Evolutionary conservation across 768 basidiomycete genomes (phyloP).

Genomic region (Mycena haematopus): DNA sequence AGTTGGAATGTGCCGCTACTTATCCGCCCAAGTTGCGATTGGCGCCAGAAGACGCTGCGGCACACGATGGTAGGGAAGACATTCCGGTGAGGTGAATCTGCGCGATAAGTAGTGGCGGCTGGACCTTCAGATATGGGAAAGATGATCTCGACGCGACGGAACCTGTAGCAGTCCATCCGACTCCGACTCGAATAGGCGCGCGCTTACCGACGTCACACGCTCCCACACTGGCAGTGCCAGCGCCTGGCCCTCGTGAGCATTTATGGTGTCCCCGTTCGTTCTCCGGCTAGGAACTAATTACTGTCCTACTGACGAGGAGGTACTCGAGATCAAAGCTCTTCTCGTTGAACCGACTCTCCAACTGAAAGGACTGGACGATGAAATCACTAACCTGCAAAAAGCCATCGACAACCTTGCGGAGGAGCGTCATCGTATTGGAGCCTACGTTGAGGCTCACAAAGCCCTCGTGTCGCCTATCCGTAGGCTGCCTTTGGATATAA

Average conservation of each 20-base stretch:
- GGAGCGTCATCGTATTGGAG: not conserved
- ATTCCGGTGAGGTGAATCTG: conserved; percentile 87
- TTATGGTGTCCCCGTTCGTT: conserved; percentile 8
- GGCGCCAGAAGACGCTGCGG: conserved; percentile 81
- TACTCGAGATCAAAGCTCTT: not conserved
- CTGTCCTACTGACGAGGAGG: conserved; percentile 8
- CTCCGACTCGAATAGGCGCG: no score
- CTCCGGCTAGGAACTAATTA: conserved; percentile 12
- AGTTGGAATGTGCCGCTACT: no score
- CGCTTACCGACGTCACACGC: no score
- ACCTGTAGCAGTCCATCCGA: no score
- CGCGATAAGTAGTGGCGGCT: no score
- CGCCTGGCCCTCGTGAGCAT: no score
- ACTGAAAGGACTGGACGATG: not conserved
- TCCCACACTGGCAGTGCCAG: no score
- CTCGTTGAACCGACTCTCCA: conserved; percentile 3
- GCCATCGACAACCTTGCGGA: conserved; percentile 4
- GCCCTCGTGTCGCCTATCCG: conserved; percentile 7
- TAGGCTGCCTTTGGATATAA: conserved; percentile 1
- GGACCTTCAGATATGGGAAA: no score
- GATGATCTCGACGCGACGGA: no score
- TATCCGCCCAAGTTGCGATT: conserved; percentile 91
- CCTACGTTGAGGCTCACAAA: not conserved
- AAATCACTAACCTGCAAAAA: conserved; percentile 4
- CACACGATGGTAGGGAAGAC: conserved; percentile 70